Evolutionary conservation across 331 rosid species (phyloP).

Genomic region (Pyrus hybrid): DNA sequence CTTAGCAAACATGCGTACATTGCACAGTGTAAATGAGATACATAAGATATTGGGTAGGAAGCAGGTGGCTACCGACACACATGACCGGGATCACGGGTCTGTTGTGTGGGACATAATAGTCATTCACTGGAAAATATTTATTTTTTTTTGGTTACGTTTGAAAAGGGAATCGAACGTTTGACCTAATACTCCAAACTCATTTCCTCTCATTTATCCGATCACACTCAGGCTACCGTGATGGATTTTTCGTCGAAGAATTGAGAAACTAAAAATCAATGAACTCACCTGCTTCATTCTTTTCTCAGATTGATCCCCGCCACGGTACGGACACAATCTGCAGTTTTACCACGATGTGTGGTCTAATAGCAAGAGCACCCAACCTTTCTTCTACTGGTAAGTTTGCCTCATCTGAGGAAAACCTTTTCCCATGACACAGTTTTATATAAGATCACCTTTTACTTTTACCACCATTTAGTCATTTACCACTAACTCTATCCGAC

Average conservation of each 20-base stretch:
- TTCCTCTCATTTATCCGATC: no score
- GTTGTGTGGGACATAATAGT: no score
- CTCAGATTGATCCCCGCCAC: conserved; percentile 83
- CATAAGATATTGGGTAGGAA: no score
- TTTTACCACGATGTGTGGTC: conserved; percentile 66
- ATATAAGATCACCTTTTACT: neutral
- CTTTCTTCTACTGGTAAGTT: conserved; percentile 85
- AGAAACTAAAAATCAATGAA: neutral
- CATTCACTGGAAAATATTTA: no score
- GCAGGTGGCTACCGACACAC: no score
- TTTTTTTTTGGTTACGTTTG: neutral
- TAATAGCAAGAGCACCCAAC: conserved; percentile 44
- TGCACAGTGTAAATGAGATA: no score
- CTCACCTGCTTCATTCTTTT: neutral
- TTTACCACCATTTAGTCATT: neutral
- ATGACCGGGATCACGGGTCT: no score
- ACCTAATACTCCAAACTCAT: neutral
- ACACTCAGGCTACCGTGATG: neutral
- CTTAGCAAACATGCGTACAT: no score
- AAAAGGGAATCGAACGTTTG: neutral
- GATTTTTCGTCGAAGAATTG: neutral
- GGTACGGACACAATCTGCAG: conserved; percentile 78
- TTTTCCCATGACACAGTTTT: neutral
- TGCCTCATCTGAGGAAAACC: neutral
- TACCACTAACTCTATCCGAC: neutral